Evolutionary conservation across 176 grass and related monocot species (phyloP), one percentile per base, ranked within the genome.

Genomic region (Lolium multiflorum): DNA sequence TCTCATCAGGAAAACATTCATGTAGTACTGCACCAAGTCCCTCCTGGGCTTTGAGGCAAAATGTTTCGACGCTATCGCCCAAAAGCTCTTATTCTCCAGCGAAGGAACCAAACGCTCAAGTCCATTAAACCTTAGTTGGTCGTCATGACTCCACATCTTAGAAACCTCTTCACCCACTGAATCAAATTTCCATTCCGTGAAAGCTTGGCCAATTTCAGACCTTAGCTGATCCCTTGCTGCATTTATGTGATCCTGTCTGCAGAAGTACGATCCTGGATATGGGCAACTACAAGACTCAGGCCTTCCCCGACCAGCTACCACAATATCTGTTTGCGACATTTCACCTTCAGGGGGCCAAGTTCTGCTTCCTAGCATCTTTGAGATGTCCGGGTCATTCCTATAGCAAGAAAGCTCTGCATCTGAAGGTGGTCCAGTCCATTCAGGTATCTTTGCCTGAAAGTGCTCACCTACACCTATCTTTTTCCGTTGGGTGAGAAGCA

Each of bases 1-100:
- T 89, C 92, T 96, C 76, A 93, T 87, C 81, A 97, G 67, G 85
- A 90, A 94, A 77, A 99, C 97, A 82, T 99, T 99, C 84, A 97
- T 87, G 87, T 92, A 99, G 61, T 99, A 99, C 47, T 51, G 85
- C 82, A 94, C 74, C 83, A 97, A 85, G 77, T 93, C 86, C 84
- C 35, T 79, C 50, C 72, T 87, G 74, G 77, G 83, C 85, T 86
- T 94, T 52, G 90, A 85, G 63, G 41, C 74, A 83, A 98, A 91
- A 86, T 91, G 57, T 70, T 88, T 94, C 18, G 71, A 74, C 9
- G 75, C 89, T 85, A 86, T 46, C 8, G 78, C 60, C 97, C 97
- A 99, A 83, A 94, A 93, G 50, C 77, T 87, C 77, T 90, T 97
- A 37, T 77, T 81, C 48, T 89, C 85, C 81, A 91, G 76, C 80